phyloP scores from a whole-genome alignment of 805 yeast species.

The Ascoidea asiatica region DNA sequence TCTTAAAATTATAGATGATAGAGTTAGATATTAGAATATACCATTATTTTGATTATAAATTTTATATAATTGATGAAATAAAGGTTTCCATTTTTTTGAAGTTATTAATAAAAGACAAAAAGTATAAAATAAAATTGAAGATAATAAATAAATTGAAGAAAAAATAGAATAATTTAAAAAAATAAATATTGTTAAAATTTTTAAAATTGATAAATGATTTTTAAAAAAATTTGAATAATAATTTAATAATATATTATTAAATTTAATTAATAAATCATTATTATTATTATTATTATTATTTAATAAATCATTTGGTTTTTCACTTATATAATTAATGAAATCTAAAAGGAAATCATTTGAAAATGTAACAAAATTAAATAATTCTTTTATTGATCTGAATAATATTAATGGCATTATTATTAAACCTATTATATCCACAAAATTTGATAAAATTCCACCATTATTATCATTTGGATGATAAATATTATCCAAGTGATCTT shows the following conservation, averaged over 20 bases:
- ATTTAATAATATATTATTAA: conserved; percentile 3
- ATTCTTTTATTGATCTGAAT: conserved; percentile 1
- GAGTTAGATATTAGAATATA: conserved; percentile 4
- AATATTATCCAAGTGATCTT: background rate
- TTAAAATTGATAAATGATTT: background rate
- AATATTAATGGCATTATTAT: conserved; percentile 3
- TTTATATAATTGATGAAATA: conserved; percentile 3
- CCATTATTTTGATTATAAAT: conserved; percentile 6
- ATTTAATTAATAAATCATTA: conserved; percentile 3
- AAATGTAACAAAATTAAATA: conserved; percentile 7
- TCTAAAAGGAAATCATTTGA: conserved; percentile 6
- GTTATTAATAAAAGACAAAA: conserved; percentile 2
- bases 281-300: background rate
- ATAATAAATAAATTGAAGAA: conserved; percentile 2
- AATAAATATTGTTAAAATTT: background rate
- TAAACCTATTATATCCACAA: conserved; percentile 5
- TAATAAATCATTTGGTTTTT: conserved; percentile 2
- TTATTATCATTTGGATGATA: no score
- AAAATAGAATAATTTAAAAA: conserved; percentile 2
- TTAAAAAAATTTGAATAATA: conserved; percentile 4
- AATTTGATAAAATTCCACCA: background rate
- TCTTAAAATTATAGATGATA: no score
- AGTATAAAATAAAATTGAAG: conserved; percentile 1
- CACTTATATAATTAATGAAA: conserved; percentile 3
- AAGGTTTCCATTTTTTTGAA: conserved; percentile 1